These are phyloP conservation scores for Gaertneriomyces semiglobifer DNA, from an alignment of 192 early-diverging fungal species.

Conservation along the genomic window DNA sequence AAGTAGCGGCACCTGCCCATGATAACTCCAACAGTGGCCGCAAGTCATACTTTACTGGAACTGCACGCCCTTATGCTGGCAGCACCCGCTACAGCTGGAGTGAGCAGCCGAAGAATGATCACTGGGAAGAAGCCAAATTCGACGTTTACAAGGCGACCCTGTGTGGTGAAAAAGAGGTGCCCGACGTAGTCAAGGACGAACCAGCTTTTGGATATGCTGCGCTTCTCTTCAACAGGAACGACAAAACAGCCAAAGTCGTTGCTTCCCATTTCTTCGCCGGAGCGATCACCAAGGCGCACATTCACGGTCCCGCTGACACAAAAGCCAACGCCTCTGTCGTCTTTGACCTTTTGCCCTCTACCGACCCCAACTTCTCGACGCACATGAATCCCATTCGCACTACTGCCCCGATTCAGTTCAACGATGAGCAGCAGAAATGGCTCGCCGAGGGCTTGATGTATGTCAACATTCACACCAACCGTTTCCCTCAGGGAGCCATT, in stretches of 20 bases:
- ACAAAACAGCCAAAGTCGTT: background rate
- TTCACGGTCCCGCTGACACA: constrained; percentile 23
- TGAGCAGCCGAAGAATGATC: background rate
- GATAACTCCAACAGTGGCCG: constrained; percentile 4
- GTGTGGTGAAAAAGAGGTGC: constrained; percentile 26
- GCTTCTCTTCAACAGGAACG: background rate
- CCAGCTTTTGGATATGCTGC: constrained; percentile 11
- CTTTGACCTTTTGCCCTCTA: constrained; percentile 10
- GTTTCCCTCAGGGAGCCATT: constrained; percentile 7
- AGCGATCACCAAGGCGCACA: constrained; percentile 21
- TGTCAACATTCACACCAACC: constrained; percentile 15
- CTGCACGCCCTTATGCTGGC: constrained; percentile 1
- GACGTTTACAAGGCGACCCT: constrained; percentile 26
- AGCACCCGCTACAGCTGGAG: background rate
- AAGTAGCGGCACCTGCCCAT: background rate
- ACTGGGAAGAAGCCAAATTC: constrained; percentile 7
- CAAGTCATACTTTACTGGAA: background rate
- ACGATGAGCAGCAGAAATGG: constrained; percentile 8
- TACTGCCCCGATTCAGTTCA: constrained; percentile 3
- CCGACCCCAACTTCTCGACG: constrained; percentile 4
- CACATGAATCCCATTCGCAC: constrained; percentile 13
- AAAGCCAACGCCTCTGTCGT: constrained; percentile 4
- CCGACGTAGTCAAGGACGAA: constrained; percentile 3
- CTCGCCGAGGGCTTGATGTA: constrained; percentile 18
- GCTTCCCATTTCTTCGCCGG: constrained; percentile 20